Evolutionary conservation across 805 yeast genomes (phyloP).

Genomic region (Pichia cabralensis): DNA sequence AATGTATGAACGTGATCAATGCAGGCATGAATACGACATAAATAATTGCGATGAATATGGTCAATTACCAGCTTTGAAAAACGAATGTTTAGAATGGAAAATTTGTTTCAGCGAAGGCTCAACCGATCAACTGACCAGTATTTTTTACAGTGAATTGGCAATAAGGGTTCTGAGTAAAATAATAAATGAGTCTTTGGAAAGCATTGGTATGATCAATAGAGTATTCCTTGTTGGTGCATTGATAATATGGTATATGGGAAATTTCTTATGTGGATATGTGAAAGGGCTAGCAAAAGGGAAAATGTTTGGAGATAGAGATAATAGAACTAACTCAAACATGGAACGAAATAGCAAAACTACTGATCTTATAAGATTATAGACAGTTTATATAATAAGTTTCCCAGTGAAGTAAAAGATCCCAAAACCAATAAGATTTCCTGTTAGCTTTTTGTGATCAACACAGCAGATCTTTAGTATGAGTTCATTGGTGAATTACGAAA

Average conservation of each 20-base stretch:
- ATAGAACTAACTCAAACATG: too few relatives aligned
- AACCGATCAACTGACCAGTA: constrained; percentile 34
- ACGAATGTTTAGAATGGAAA: constrained; percentile 51
- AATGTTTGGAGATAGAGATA: too few relatives aligned
- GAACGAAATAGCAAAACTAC: too few relatives aligned
- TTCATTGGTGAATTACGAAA: too few relatives aligned
- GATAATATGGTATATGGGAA: constrained; percentile 43
- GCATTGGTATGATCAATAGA: constrained; percentile 53
- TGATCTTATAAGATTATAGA: too few relatives aligned
- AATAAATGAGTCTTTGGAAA: constrained; percentile 55
- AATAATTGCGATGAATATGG: constrained; percentile 50
- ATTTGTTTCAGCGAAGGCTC: constrained; percentile 46
- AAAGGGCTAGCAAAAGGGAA: constrained; percentile 30
- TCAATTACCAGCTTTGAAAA: constrained; percentile 48
- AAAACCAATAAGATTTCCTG: too few relatives aligned
- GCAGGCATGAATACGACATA: constrained; percentile 40
- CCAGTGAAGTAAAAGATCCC: too few relatives aligned
- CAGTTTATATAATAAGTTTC: too few relatives aligned
- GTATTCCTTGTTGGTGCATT: constrained; percentile 27
- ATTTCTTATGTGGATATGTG: constrained; percentile 57
- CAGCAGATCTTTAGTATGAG: too few relatives aligned
- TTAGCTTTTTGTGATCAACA: too few relatives aligned
- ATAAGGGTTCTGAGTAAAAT: constrained; percentile 56
- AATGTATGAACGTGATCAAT: constrained; percentile 41
- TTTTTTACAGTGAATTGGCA: constrained; percentile 46